Conservation (phyloP, 2,329 filamentous ascomycete genomes). For the Penicillium sp. region DNA sequence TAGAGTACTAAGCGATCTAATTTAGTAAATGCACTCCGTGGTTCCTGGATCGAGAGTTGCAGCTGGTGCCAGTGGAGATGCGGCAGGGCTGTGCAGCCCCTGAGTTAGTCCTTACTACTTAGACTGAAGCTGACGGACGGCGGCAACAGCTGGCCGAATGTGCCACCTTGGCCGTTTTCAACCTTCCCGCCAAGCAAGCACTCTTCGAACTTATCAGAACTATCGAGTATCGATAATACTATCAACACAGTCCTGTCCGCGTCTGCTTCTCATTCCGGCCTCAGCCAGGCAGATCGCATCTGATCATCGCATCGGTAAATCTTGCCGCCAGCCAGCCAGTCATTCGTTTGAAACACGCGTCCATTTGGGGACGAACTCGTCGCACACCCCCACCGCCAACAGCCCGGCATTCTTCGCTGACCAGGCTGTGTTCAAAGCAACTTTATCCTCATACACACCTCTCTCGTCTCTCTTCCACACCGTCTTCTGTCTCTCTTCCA, state of each 20-base stretch:
- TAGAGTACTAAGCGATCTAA: no score
- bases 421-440: no score
- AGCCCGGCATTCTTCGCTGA: not conserved
- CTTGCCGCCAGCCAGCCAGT: conserved; percentile 3
- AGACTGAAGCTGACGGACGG: no score
- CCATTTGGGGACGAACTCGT: conserved; percentile 9
- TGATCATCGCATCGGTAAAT: not conserved
- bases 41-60: no score
- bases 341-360: conserved; percentile 19
- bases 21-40: no score
- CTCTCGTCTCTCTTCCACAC: not conserved
- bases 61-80: not conserved
- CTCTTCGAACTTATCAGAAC: not conserved
- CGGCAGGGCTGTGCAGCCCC: conserved; percentile 5
- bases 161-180: conserved; percentile 4
- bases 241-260: not conserved
- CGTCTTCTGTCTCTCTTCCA: not conserved
- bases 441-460: not conserved
- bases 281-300: no score
- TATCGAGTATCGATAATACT: not conserved
- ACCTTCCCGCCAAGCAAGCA: not conserved
- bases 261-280: not conserved
- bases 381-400: conserved; percentile 3
- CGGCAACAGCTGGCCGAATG: not conserved
- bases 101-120: no score